Base-by-base conservation (phyloP, 345 rosid genomes). In the Passiflora organensis region DNA sequence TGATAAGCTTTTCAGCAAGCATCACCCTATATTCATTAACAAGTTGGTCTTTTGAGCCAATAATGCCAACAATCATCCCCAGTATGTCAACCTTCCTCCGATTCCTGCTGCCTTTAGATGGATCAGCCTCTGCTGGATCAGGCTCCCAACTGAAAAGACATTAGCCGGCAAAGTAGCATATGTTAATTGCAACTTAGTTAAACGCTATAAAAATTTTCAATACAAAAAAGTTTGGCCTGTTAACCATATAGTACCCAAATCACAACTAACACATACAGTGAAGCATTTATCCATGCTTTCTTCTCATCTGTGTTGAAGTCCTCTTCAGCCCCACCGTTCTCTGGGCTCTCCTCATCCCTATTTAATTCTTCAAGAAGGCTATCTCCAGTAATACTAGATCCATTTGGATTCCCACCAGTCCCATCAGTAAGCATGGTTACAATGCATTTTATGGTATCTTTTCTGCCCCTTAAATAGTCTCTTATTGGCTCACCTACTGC, bases 391-490 rank as follows among this genome's bases (percentile, higher is more conserved):
- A 76, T 84, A 55, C 93, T 90, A 19, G 91, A 78, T 62, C 91
- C 96, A 76, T 72, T 86, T 37, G 83, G 75, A 70, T 82, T 86
- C 43, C 95, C 89, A 60, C 89, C 85, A 46, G 77, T 81, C 52
- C 99, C 99, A 74, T 82, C 96, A 1, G 95, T 89, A 49, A 93
- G 99, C 99, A 93, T 86, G 64, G 99, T 89, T 51, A 93, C 96
- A 63, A 93, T 81, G 77, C 95, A 93, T 73, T 93, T 93, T 63
- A 84, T 82, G 48, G 99, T 86, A 63, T 93, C 99, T 75, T 93
- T 93, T 66, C 99, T 64, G 24, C 95, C 91, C 60, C 94, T 76
- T 64, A 89, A 69, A 67, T 93, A 93, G 46, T 89, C 96, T 74
- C 88, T 86, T 70, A 93, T 84, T 63, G 99, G 99, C 55, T 93